Evolutionary conservation across 2,329 filamentous ascomycete species (phyloP), one percentile per base, ranked within the genome.

Genomic region (Botrytis porri): DNA sequence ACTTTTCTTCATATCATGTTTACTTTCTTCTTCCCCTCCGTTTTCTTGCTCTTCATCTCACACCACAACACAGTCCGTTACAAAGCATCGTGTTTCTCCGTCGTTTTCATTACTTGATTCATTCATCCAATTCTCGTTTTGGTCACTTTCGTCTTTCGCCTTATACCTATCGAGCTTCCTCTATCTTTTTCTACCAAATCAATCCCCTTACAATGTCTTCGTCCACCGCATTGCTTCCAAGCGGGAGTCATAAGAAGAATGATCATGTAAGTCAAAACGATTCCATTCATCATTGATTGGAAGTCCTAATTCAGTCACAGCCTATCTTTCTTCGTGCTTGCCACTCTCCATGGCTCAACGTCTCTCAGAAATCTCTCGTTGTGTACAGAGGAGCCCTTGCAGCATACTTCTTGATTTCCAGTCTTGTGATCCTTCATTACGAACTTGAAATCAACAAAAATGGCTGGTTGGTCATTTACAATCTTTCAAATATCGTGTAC

Each of bases 241-340:
- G 78, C 29, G 65, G 48, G 67, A 73, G 75, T 43, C 74, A 69
- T 39, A 78, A 76, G 71, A 76, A 78, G 73, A 75, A 77, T 74
- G 76, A 77, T 63, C 78, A 80, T 66, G 78, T 78, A 77, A 45
- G 77, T 73, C 16, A 4, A 4, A 45, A 48, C 25, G 1, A 25
- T 43, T 32, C 25, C 35, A 43, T 16, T 32, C 37, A 7, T 20
- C 41, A 5, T 57, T 7, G 20, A 18, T 16, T 6, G 25, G 3
- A 14, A 4, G 39, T n/a, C 16, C 63, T 45, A 37, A 37, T 39
- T 37, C 51, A 48, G 8, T 48, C 41, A 12, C 59, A 81, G 76
- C 76, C 80, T 51, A 81, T 81, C 77, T 81, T 81, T 64, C 77
- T 81, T 51, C 79, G 80, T 37, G 77, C 79, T 69, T 82, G 79